Base-by-base conservation (phyloP, 2,329 filamentous ascomycete species). In the Microcyclospora tardicrescens region DNA sequence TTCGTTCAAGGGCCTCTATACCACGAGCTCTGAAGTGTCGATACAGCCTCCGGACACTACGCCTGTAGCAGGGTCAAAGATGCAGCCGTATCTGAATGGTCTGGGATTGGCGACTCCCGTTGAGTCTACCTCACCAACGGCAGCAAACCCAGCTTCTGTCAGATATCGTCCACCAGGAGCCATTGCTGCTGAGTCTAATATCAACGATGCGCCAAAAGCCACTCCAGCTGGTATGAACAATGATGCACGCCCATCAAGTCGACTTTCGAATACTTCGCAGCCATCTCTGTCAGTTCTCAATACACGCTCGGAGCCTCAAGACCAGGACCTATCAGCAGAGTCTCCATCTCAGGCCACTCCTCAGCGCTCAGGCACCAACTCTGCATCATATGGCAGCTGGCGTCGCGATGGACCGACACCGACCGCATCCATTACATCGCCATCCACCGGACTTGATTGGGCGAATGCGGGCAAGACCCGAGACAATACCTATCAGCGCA, bases 1-100 rank as follows among this genome's bases (percentile, higher is more conserved):
- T 3, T 64, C 77, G 1, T 96, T 93, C 65, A 91, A 82, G 51
- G 74, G 79, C 49, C 70, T 96, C 35, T 76, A 68, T 51, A 86
- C 81, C 2, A 68, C 69, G 32, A 64, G 58, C 46, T 52, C 47
- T 24, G 36, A 34, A 28, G 30, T 33, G 28, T 37, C 39, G 35
- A 28, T 34, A 28, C 16, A 37, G 14, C 9, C 34, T 6, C 33
- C 28, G 16, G 12, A 16, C 35, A 10, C 16, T 29, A 24, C 19
- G 19, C 19, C 19, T 8, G 19, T 24, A 24, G 14, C 15, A 16
- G 12, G 4, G 10, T 24, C 35, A 3, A 13, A n/a, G 16, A 6
- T 14, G 16, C 15, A 24, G 15, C 19, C 31, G 10, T 57, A 50
- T 34, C 37, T 59, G 33, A 60, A 59, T 31, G 57, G 57, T 8